These are phyloP conservation scores for Didymella arachidicola DNA, from an alignment of 2,329 filamentous ascomycete species.

Conservation along the genomic window DNA sequence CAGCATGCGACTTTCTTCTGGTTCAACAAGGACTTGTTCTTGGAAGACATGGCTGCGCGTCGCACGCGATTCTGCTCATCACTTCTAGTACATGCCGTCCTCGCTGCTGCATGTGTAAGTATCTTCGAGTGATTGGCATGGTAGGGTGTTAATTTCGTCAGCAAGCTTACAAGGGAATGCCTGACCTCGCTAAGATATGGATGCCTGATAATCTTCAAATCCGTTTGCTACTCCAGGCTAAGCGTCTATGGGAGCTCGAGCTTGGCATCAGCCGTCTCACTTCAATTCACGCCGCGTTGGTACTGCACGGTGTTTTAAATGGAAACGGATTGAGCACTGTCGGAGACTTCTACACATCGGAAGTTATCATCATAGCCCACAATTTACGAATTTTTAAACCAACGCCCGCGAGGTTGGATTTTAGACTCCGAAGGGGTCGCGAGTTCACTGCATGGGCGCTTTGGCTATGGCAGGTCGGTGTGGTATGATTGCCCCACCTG, in stretches of 20 bases:
- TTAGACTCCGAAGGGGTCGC: conserved; percentile 1
- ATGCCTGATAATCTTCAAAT: conserved; percentile 26
- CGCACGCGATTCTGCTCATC: conserved; percentile 25
- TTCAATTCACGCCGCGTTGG: conserved; percentile 27
- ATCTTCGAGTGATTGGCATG: neutral
- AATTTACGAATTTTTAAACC: conserved; percentile 24
- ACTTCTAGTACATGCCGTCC: conserved; percentile 31
- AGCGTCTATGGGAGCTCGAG: conserved; percentile 31
- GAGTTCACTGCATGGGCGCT: conserved; percentile 26
- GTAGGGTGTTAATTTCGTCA: conserved; percentile 8
- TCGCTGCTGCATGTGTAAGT: conserved; percentile 35
- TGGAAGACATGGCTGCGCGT: conserved; percentile 29
- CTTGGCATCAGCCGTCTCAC: conserved; percentile 21
- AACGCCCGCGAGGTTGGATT: neutral
- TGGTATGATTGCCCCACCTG: conserved; percentile 1
- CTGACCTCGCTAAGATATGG: conserved; percentile 21
- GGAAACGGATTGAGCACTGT: conserved; percentile 19
- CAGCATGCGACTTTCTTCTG: conserved; percentile 22
- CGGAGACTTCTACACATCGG: conserved; percentile 20
- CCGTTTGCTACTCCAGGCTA: conserved; percentile 33
- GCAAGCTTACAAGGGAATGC: conserved; percentile 20
- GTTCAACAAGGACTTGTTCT: conserved; percentile 31
- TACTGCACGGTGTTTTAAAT: conserved; percentile 7
- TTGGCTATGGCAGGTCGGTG: conserved; percentile 15
- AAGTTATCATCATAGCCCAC: conserved; percentile 26